phyloP scores from a whole-genome alignment of 129 eudicot genomes.

The Lactuca sativa region DNA sequence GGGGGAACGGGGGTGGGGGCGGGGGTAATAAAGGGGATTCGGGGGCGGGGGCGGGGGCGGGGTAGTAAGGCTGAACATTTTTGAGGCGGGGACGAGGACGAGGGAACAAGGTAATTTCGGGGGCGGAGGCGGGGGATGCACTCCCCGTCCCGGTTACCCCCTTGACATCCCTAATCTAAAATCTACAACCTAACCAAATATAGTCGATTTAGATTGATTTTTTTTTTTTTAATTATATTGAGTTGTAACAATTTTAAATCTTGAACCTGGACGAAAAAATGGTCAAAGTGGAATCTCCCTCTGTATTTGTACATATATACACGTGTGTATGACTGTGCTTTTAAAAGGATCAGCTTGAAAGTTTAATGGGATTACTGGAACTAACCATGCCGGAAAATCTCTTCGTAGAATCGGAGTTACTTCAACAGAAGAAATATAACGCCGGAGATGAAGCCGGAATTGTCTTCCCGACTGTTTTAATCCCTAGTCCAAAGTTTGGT shows the following conservation, averaged over 20 bases:
- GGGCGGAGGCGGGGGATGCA: no score
- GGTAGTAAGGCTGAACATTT: no score
- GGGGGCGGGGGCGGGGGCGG: no score
- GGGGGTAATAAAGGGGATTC: no score
- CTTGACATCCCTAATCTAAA: no score
- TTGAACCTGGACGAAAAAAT: constrained; percentile 38
- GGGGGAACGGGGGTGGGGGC: no score
- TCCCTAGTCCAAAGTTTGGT: constrained; percentile 33
- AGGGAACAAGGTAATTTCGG: no score
- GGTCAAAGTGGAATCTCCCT: constrained; percentile 6
- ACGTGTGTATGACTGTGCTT: neutral
- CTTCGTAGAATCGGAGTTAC: constrained; percentile 37
- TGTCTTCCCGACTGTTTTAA: constrained; percentile 58
- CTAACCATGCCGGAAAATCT: constrained; percentile 41
- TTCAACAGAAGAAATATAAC: constrained; percentile 53
- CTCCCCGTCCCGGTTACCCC: no score
- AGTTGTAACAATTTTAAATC: neutral
- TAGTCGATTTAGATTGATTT: neutral
- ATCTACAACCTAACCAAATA: neutral
- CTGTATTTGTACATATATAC: neutral
- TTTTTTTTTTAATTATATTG: no score
- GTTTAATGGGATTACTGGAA: neutral
- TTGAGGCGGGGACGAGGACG: no score
- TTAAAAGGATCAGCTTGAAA: neutral
- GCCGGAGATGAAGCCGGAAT: constrained; percentile 19